phyloP scores from a whole-genome alignment of 495 filamentous ascomycete species.

The Aspergillus panamensis region DNA sequence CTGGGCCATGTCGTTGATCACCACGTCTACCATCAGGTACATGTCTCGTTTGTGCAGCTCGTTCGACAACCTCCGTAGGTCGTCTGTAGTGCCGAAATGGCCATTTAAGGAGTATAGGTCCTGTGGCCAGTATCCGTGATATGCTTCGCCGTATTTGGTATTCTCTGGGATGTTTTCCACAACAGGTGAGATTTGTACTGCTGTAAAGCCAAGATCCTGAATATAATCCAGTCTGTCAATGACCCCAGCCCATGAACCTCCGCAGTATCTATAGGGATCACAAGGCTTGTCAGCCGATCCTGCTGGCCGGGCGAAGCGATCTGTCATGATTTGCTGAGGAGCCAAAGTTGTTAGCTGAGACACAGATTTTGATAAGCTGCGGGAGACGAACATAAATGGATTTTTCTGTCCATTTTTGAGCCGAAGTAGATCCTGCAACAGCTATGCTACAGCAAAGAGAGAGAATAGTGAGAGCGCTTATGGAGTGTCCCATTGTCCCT shows the following conservation, averaged over 20 bases:
- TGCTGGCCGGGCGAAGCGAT: conserved; percentile 64
- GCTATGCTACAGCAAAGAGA: not conserved
- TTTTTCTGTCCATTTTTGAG: conserved; percentile 14
- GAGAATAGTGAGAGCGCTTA: not conserved
- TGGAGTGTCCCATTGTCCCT: not conserved
- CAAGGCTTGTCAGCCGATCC: conserved; percentile 44
- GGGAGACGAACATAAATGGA: conserved; percentile 9
- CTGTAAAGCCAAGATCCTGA: conserved; percentile 67
- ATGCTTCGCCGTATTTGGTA: conserved; percentile 46
- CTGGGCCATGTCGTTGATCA: conserved; percentile 65
- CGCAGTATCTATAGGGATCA: conserved; percentile 58
- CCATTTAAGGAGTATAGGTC: conserved; percentile 26
- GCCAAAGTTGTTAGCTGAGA: not conserved
- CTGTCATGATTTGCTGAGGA: conserved; percentile 37
- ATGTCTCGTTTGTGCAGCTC: conserved; percentile 28
- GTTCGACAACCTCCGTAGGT: conserved; percentile 21
- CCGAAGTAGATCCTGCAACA: conserved; percentile 3
- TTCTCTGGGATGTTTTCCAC: conserved; percentile 52
- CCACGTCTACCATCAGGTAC: conserved; percentile 68
- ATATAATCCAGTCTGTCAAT: conserved; percentile 50
- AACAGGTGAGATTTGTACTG: conserved; percentile 71
- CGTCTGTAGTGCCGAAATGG: conserved; percentile 26
- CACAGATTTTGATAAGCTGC: not conserved
- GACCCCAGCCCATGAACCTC: conserved; percentile 64
- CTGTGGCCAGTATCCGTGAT: conserved; percentile 30